Evolutionary conservation across 2,329 filamentous ascomycete genomes (phyloP), one percentile per base, ranked within the genome.

Genomic region (Talaromyces atroroseus): DNA sequence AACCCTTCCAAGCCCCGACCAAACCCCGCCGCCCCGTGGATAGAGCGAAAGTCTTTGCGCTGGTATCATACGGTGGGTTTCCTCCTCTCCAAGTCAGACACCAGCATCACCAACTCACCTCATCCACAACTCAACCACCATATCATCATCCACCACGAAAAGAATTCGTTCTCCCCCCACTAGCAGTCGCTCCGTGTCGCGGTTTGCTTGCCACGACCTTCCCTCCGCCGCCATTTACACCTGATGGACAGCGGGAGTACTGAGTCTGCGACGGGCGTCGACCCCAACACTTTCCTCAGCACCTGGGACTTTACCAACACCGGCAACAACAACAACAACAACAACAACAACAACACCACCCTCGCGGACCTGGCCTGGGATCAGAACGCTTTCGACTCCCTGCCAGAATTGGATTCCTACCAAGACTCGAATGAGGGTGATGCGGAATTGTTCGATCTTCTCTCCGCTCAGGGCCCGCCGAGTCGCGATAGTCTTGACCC

Each of bases 241-340:
- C 46, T 49, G 52, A 54, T 54, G 52, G 52, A 54, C 52, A 49
- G 52, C 34, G 52, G 52, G 45, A 56, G 61, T 63, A 59, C 68
- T 63, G 66, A 65, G 53, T 66, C 67, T 56, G 65, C 68, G 66
- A 66, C 70, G 40, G 71, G 71, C 65, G 69, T 73, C 52, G 70
- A 74, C 70, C 68, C 71, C 68, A 73, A 72, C 63, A 72, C n/a
- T 42, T 45, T 73, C 47, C 64, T 74, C 54, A 69, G 71, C 59
- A 69, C 67, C 54, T 74, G 71, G 69, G 70, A 73, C 66, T 65
- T 56, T 34, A 48, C 24, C 47, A 55, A 54, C 45, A 10, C 26
- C n/a, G n/a, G n/a, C n/a, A 29, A 29, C 26, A 29, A 29, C 26
- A 10, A 10, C 26, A 29, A 26, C 24, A 26, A 8, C 18, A 29